Evolutionary conservation across 2,329 filamentous ascomycete genomes (phyloP).

Genomic region (Coniosporium tulheliwenetii): DNA sequence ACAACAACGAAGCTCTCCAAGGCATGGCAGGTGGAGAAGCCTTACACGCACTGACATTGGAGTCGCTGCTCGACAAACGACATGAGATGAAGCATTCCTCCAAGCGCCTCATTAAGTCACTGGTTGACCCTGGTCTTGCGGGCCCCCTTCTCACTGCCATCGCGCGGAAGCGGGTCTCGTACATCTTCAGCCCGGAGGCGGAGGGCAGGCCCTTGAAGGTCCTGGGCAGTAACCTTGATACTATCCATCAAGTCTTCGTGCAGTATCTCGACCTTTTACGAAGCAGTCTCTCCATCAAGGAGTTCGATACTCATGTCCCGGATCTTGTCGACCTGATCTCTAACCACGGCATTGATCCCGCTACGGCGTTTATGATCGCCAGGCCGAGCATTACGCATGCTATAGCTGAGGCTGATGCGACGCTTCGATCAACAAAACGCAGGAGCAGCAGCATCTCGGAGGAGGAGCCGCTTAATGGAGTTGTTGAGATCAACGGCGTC

Average conservation of each 20-base stretch:
- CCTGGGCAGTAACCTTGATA: slow-evolving; percentile 74
- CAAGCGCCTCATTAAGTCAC: slow-evolving; percentile 61
- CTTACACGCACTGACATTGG: slow-evolving; percentile 64
- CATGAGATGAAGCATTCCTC: slow-evolving; percentile 62
- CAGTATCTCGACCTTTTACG: slow-evolving; percentile 85
- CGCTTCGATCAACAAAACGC: slow-evolving; percentile 15
- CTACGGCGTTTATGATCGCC: slow-evolving; percentile 72
- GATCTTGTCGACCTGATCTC: slow-evolving; percentile 56
- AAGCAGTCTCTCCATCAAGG: slow-evolving; percentile 56
- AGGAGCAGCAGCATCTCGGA: slow-evolving; percentile 5
- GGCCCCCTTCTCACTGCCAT: slow-evolving; percentile 78
- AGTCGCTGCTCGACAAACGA: slow-evolving; percentile 66
- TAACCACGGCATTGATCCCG: slow-evolving; percentile 65
- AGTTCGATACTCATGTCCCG: slow-evolving; percentile 69
- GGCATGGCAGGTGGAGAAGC: slow-evolving; percentile 78
- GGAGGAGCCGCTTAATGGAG: slow-evolving; percentile 28
- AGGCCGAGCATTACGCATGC: slow-evolving; percentile 57
- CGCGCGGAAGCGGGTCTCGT: slow-evolving; percentile 78
- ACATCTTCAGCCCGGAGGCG: slow-evolving; percentile 59
- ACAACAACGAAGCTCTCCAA: slow-evolving; percentile 74
- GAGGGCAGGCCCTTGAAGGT: slow-evolving; percentile 73
- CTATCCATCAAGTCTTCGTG: slow-evolving; percentile 68
- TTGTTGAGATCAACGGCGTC: slow-evolving; percentile 31
- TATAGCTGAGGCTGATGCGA: slow-evolving; percentile 30
- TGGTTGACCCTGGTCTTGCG: slow-evolving; percentile 64